Base-by-base conservation (phyloP, 495 filamentous ascomycete genomes). In the Annulohypoxylon maeteangense region DNA sequence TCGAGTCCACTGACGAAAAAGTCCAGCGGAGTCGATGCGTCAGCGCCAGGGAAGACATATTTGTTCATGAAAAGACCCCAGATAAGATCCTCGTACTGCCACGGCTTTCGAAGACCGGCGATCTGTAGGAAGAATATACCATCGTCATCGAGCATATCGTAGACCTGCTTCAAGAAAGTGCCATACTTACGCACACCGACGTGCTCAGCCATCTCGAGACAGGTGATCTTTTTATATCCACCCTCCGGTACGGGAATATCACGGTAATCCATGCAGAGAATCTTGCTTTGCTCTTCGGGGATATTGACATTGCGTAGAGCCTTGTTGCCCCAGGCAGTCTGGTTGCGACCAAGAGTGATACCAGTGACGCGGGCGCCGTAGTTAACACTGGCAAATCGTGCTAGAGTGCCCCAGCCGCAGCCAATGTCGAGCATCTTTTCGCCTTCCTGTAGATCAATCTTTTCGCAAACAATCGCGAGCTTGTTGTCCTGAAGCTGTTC, bases 1-100 rank as follows among this genome's bases (percentile, higher is more conserved):
- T 96, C 93, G 31, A 93, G 83, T 63, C 84, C 82, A 74, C 88
- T 83, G 67, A 94, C 78, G 73, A 92, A 88, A 71, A 83, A 91
- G 74, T 89, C 89, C 18, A 96, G 87, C 62, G 93, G 93, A 48
- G 91, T 93, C 16, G 90, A 92, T 7, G 93, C 93, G 78, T 96
- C 93, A 16, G 93, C 93, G 76, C 93, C 93, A 42, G 91, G 92
- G 87, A 96, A 96, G 74, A 96, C 83, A 78, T 95, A 93, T 82
- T 94, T 95, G 85, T 95, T 96, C 92, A 96, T 91, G 82, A 92
- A 96, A 60, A 95, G 80, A 65, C 93, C 93, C 92, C 92, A 94
- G 78, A 92, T 88, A 48, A 94, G 84, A 80, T 94, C 92, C 84
- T 96, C 93, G 70, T 92, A 96, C 80, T 96, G 93, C 93, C 93